These are phyloP conservation scores for Trichoderma brevicompactum DNA, from an alignment of 2,329 filamentous ascomycete genomes.

Conservation along the genomic window DNA sequence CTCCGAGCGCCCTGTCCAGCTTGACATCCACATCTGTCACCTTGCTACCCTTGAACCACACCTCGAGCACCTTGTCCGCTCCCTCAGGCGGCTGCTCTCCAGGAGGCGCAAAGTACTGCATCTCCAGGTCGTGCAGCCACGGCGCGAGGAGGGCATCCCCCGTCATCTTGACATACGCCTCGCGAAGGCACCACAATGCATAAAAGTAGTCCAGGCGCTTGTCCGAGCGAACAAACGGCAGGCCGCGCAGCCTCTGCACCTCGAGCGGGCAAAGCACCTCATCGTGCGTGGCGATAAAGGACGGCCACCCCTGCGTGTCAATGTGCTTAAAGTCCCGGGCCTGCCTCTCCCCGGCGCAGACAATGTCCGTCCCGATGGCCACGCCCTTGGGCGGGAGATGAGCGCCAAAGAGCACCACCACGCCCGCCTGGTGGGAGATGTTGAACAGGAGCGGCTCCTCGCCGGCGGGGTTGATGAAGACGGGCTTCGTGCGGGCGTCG, in stretches of 20 bases:
- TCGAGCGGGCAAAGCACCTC: conserved; percentile 71
- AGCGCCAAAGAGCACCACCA: conserved; percentile 69
- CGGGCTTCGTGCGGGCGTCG: conserved; percentile 59
- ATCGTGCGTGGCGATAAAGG: conserved; percentile 72
- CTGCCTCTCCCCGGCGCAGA: conserved; percentile 72
- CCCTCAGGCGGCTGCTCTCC: conserved; percentile 34
- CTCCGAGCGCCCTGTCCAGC: conserved; percentile 49
- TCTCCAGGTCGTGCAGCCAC: conserved; percentile 74
- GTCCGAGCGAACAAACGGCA: conserved; percentile 47
- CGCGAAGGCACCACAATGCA: conserved; percentile 76
- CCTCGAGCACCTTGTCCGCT: conserved; percentile 33
- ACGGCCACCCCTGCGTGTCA: conserved; percentile 61
- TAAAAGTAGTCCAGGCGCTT: conserved; percentile 73
- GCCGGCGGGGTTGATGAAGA: conserved; percentile 55
- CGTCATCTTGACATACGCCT: conserved; percentile 83
- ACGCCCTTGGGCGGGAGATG: conserved; percentile 39
- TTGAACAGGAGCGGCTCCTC: conserved; percentile 67
- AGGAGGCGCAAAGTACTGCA: conserved; percentile 65
- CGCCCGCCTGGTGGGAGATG: conserved; percentile 75
- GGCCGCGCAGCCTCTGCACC: conserved; percentile 61
- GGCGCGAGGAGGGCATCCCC: conserved; percentile 75
- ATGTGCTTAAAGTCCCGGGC: conserved; percentile 64
- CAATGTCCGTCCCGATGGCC: conserved; percentile 74
- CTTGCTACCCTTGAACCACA: conserved; percentile 39
- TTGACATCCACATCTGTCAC: conserved; percentile 44